Conservation (phyloP, 2,329 filamentous ascomycete species). For the Claviceps citrina region DNA sequence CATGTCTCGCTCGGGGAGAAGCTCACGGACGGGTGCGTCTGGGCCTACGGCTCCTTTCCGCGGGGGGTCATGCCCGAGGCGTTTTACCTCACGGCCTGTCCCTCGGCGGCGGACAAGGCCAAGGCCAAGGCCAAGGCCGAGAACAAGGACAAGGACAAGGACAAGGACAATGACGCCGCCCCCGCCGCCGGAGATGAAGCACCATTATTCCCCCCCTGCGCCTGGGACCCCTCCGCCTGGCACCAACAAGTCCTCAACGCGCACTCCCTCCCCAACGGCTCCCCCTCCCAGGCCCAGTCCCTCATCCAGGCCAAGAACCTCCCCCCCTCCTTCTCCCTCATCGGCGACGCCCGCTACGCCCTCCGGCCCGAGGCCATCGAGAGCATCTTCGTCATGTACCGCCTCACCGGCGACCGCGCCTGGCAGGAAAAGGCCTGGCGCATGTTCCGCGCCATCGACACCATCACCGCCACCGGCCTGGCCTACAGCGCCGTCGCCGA, state of each 20-base stretch:
- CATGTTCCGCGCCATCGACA: slow-evolving; percentile 36
- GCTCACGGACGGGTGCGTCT: slow-evolving; percentile 54
- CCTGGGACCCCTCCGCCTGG: slow-evolving; percentile 23
- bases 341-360: slow-evolving; percentile 34
- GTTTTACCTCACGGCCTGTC: slow-evolving; percentile 27
- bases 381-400: slow-evolving; percentile 38
- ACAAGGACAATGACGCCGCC: background rate
- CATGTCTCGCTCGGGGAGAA: slow-evolving; percentile 49
- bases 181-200: no score
- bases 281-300: slow-evolving; percentile 10
- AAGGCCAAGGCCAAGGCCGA: no score
- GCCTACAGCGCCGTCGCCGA: slow-evolving; percentile 35
- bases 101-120: slow-evolving; percentile 3
- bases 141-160: no score
- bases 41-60: slow-evolving; percentile 47
- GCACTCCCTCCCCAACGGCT: slow-evolving; percentile 11
- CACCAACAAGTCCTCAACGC: slow-evolving; percentile 16
- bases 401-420: slow-evolving; percentile 33
- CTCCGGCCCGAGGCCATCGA: slow-evolving; percentile 38
- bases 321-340: slow-evolving; percentile 47
- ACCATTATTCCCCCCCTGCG: slow-evolving; percentile 14
- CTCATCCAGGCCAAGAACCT: slow-evolving; percentile 18
- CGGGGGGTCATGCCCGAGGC: slow-evolving; percentile 45
- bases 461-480: slow-evolving; percentile 29
- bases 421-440: slow-evolving; percentile 31